Percentiles rank a stretch among this genome's conserved stretches.
Conservation (phyloP, 352 stramenopile species). For the Peronospora destructor region DNA sequence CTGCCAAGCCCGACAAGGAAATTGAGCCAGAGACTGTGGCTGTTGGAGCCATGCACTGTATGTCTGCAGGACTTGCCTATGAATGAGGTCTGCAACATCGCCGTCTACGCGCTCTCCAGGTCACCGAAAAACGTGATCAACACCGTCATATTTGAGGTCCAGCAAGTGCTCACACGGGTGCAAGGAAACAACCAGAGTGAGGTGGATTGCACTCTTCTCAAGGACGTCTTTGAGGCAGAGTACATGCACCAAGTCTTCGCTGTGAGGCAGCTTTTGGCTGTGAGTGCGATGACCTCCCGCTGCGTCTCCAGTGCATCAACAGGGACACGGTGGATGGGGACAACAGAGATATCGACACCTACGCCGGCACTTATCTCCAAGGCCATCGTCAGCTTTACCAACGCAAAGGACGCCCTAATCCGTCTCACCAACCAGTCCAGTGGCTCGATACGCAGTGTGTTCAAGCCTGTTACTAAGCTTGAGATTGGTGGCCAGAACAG, state of each 20-base stretch:
- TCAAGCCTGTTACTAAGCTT: constrained; percentile 95
- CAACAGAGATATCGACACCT: constrained; percentile 19
- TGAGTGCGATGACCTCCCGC: constrained; percentile 57
- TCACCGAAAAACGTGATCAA: constrained; percentile 39
- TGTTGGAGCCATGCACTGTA: constrained; percentile 71
- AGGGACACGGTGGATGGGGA: constrained; percentile 51
- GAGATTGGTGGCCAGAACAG: constrained; percentile 97
- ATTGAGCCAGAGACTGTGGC: constrained; percentile 51
- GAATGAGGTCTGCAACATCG: constrained; percentile 54
- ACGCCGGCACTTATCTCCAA: constrained; percentile 44
- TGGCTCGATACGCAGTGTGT: constrained; percentile 80
- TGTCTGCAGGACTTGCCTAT: constrained; percentile 63
- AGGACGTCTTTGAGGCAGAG: constrained; percentile 57
- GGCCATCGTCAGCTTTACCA: constrained; percentile 75
- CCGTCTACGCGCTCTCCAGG: constrained; percentile 49
- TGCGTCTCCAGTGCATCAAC: constrained; percentile 53
- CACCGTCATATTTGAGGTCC: constrained; percentile 76
- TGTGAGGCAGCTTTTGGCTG: constrained; percentile 63
- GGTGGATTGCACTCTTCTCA: constrained; percentile 68
- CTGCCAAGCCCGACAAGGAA: constrained; percentile 67
- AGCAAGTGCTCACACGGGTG: constrained; percentile 62
- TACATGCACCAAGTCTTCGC: constrained; percentile 73
- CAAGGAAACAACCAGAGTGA: constrained; percentile 51
- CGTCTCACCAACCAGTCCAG: constrained; percentile 75
- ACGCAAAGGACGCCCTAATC: constrained; percentile 65